Base-by-base conservation (phyloP, 768 basidiomycete genomes). In the Mycena chlorophos region DNA sequence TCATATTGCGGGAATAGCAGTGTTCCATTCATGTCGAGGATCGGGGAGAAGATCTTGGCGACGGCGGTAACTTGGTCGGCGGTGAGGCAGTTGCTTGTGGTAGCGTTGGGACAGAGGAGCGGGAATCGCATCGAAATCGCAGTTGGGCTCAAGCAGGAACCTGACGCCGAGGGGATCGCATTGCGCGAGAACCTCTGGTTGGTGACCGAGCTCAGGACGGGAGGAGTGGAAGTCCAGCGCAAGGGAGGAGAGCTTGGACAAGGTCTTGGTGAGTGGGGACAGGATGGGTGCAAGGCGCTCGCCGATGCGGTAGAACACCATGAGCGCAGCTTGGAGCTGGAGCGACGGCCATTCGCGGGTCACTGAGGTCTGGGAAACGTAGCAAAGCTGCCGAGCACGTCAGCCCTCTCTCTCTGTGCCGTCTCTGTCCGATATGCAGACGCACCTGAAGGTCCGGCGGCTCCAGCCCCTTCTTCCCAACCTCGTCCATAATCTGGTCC, bases 361-460 rank as follows among this genome's bases (percentile, higher is more conserved):
- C 2, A 95, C 93, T 8, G 90, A 94, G 1, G 97, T 99, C 78
- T 99, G 97, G 0, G 97, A 98, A 47, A 92, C 85, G 65, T 97
- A 94, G 40, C 95, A 86, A n/a, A 98, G 81, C 86, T 94, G 63
- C 10, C 22, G 17, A 4, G 19, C 27, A 16, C 4, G 13, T 25
- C 48, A 56, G 51, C 51, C 59, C 38, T 29, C 5, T 22, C 34
- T 23, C 17, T n/a, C n/a, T n/a, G n/a, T n/a, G 27, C 3, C 46
- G 42, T 29, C 20, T 31, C 20, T 16, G 59, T 10, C 42, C 37
- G 23, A 29, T 13, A 13, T 5, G 8, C 1, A 5, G 14, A 71
- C 77, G 57, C 63, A 94, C 91, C 72, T 83, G 78, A 17, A 99
- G 78, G 39, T 86, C 72, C 1, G 96, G 97, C 12, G 85, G 67